phyloP scores from a whole-genome alignment of 495 filamentous ascomycete genomes.

The Hypomontagnella submonticulosa region DNA sequence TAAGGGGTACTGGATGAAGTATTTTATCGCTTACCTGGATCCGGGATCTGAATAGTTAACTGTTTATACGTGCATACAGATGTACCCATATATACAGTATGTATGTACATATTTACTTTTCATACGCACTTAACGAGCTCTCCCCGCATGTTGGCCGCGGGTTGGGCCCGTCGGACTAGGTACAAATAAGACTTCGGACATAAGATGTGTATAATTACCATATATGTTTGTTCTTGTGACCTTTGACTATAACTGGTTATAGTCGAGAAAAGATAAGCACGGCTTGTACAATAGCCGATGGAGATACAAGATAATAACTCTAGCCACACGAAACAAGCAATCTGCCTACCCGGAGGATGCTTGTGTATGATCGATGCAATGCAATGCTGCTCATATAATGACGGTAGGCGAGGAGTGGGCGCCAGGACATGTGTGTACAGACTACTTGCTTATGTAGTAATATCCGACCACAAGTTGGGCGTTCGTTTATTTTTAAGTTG shows the following conservation, averaged over 20 bases:
- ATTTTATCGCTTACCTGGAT: background rate
- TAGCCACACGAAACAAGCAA: constrained; percentile 10
- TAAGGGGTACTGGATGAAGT: too few relatives aligned
- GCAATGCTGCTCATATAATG: background rate
- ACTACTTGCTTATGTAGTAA: constrained; percentile 20
- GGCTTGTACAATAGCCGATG: constrained; percentile 3
- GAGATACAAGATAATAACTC: constrained; percentile 20
- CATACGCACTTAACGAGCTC: background rate
- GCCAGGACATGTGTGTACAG: constrained; percentile 6
- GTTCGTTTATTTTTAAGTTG: background rate
- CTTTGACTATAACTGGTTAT: constrained; percentile 4
- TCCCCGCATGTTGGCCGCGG: background rate
- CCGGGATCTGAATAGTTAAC: background rate
- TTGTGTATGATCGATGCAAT: background rate
- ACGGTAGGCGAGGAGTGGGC: background rate
- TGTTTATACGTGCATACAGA: background rate
- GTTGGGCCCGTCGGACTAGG: too few relatives aligned
- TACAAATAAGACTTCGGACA: background rate
- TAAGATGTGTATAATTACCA: too few relatives aligned
- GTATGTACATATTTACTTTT: background rate
- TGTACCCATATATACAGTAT: background rate
- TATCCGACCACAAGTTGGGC: constrained; percentile 4
- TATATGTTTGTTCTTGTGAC: background rate
- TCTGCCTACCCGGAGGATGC: background rate
- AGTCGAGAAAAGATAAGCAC: constrained; percentile 10